Base-by-base conservation (phyloP, 306 rosid genomes). In the Cicer bijugum region DNA sequence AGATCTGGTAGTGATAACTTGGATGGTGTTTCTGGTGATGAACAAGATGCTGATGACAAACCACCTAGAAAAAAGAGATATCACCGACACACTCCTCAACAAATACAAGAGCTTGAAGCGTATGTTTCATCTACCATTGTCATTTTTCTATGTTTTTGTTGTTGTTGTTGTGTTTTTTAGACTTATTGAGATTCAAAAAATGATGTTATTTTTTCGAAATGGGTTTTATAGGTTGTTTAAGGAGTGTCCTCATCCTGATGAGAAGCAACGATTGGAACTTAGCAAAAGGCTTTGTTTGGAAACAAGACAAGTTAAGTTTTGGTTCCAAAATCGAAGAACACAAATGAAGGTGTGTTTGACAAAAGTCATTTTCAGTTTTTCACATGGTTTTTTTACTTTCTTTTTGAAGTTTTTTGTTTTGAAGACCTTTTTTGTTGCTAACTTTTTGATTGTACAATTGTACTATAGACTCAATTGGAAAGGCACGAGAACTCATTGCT, bases 241-340 rank as follows among this genome's bases (percentile, higher is more conserved):
- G 86, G 98, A 94, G 83, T 91, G 95, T 55, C 98, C 97, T 63
- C 98, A 94, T 83, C 98, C 98, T 7, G 98, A 94, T 78, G 98
- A 94, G 87, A 94, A 94, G 42, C 98, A 94, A 78, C 85, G 98
- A 35, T 40, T 88, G 53, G 97, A 94, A 78, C 95, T 94, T 2
- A 91, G 98, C 76, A 81, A 68, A 68, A 79, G 96, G 78, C 90
- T 94, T 44, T 72, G 78, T 70, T 84, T 94, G 78, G 98, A 94
- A 84, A 94, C 96, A 0, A 84, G 96, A 50, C 98, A 94, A 57
- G 98, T 94, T 40, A 94, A 94, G 74, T 94, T 94, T 80, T 94
- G 98, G 98, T 94, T 94, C 88, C 98, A 94, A 85, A 94, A 94
- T 87, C 86, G 98, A 59, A 88, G 98, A 62, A 94, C 98, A 61